Evolutionary conservation across 257 asterid genomes (phyloP), one percentile per base, ranked within the genome.

Genomic region (Fraxinus anomala): DNA sequence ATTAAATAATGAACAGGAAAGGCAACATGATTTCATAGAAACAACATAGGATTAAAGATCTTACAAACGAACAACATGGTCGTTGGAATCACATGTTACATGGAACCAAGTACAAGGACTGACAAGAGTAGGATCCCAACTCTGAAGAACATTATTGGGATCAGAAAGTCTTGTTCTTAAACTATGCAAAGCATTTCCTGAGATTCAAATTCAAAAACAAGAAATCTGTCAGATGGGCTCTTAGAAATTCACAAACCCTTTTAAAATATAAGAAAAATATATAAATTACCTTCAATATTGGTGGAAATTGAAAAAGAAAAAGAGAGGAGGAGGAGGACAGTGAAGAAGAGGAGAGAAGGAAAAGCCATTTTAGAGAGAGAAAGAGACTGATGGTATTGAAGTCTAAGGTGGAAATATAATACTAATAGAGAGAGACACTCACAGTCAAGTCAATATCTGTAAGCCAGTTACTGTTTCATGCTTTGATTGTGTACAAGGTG

Each of bases 41-140:
- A 17, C 19, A 74, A 70, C 1, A 23, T 37, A 68, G 34, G 39
- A 67, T 2, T 24, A 10, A 68, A 28, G 68, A 76, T 81, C 93
- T 89, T 91, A 94, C 97, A 94, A 81, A 80, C 98, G 96, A 80
- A 92, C 87, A 83, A 94, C 97, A 77, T 86, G 91, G 84, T 83
- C 86, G 82, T 86, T 81, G 5, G 97, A 82, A 74, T 94, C 89
- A 39, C 98, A 94, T 16, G 98, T 94, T 26, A 94, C 92, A 82
- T 92, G 98, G 76, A 94, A 94, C 98, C 97, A 94, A 69, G 98
- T 94, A 72, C 98, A 94, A 76, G 97, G 96, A 87, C 91, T 91
- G 12, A 94, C 98, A 68, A 94, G 96, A 34, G 98, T 94, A 12
- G 98, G 98, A 80, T 94, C 98, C 98, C 98, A 94, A 78, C 97